A percentile compares a stretch with the other conserved stretches of the same genome.
phyloP scores from a whole-genome alignment of 129 eudicot genomes.

The Heracleum sosnowskyi region DNA sequence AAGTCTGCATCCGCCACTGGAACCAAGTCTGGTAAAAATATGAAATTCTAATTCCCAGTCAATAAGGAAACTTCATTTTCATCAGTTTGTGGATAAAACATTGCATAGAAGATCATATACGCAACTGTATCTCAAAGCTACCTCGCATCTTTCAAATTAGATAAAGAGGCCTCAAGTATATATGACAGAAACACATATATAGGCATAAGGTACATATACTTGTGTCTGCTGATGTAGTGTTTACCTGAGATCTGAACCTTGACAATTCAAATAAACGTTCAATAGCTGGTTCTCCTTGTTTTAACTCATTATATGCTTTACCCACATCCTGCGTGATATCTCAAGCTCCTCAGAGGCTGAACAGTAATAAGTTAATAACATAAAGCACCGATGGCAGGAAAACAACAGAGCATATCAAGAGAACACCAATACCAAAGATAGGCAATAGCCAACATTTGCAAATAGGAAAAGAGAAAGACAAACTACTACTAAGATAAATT shows the following conservation, averaged over 20 bases:
- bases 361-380: background rate
- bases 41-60: background rate
- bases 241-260: constrained; percentile 54
- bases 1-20: too few relatives aligned
- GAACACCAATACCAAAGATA: background rate
- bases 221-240: background rate
- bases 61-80: background rate
- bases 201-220: background rate
- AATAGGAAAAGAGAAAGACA: background rate
- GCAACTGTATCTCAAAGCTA: too few relatives aligned
- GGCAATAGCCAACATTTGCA: background rate
- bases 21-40: background rate
- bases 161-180: background rate
- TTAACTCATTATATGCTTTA: constrained; percentile 92
- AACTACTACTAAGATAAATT: background rate
- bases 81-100: background rate
- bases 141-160: background rate
- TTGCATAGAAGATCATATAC: background rate
- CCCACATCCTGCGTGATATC: constrained; percentile 71
- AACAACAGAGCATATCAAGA: background rate
- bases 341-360: constrained; percentile 14
- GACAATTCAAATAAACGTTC: constrained; percentile 81
- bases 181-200: too few relatives aligned
- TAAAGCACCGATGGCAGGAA: constrained; percentile 1
- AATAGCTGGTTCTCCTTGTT: constrained; percentile 98